phyloP scores from a whole-genome alignment of 805 yeast genomes.

The Yamadazyma tumulicola region DNA sequence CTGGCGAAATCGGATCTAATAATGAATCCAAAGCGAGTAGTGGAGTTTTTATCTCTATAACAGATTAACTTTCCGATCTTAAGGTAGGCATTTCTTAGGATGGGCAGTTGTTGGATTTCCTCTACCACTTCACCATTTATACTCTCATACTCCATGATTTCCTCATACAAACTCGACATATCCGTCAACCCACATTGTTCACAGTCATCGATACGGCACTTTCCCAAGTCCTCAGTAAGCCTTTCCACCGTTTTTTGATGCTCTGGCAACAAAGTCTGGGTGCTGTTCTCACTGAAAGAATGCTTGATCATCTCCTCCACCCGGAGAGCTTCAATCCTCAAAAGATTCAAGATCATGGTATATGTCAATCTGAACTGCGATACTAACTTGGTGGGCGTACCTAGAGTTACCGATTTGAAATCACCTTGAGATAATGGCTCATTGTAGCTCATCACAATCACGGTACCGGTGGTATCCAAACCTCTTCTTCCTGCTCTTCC shows the following conservation, averaged over 20 bases:
- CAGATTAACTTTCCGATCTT: conserved; percentile 56
- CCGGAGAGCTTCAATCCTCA: conserved; percentile 88
- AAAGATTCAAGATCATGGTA: conserved; percentile 87
- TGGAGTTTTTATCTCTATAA: conserved; percentile 47
- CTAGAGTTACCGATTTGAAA: conserved; percentile 79
- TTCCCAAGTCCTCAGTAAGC: conserved; percentile 45
- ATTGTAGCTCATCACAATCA: conserved; percentile 82
- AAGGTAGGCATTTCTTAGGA: conserved; percentile 44
- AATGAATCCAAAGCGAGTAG: conserved; percentile 51
- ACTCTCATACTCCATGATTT: conserved; percentile 44
- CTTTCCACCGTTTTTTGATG: conserved; percentile 65
- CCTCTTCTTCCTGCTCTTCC: conserved; percentile 93
- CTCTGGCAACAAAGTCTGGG: conserved; percentile 83
- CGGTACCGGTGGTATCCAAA: conserved; percentile 89
- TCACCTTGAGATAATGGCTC: conserved; percentile 55
- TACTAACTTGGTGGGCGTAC: conserved; percentile 83
- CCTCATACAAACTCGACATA: conserved; percentile 43
- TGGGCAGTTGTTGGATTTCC: conserved; percentile 46
- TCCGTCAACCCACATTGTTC: conserved; percentile 37
- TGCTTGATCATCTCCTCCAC: conserved; percentile 99
- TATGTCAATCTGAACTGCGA: conserved; percentile 94
- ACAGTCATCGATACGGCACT: conserved; percentile 32
- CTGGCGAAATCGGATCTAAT: conserved; percentile 38
- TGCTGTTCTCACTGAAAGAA: conserved; percentile 87
- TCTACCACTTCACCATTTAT: conserved; percentile 44